Conservation (phyloP, 1,139 yeast genomes). For the Candida sanyaensis region DNA sequence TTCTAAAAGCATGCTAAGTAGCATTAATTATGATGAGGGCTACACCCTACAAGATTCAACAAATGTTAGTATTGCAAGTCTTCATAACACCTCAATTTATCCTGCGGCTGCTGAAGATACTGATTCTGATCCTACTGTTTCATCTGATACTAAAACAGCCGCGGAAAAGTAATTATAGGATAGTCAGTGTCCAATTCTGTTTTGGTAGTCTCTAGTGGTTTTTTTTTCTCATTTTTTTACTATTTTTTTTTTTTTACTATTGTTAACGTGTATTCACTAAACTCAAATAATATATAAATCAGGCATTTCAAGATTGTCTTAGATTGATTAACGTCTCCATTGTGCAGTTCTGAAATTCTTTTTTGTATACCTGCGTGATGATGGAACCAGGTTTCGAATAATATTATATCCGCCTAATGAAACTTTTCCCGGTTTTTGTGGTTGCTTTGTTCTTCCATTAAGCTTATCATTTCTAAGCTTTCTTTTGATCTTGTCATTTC, state of each 20-base stretch:
- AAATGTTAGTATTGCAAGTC: constrained; percentile 8
- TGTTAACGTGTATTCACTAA: neutral
- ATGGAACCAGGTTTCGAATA: neutral
- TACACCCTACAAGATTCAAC: constrained; percentile 3
- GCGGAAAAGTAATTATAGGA: neutral
- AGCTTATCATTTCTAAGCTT: neutral
- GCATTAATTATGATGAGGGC: neutral
- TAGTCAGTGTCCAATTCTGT: neutral
- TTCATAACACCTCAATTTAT: constrained; percentile 8
- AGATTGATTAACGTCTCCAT: neutral
- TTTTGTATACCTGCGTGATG: neutral
- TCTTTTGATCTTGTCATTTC: neutral
- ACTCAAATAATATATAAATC: neutral
- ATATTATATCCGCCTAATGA: neutral
- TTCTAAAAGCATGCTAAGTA: neutral
- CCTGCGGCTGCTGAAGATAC: neutral
- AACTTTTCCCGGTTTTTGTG: no score
- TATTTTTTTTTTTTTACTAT: neutral
- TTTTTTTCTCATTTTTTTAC: neutral
- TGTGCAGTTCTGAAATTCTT: neutral
- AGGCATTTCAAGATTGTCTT: neutral
- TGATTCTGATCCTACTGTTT: constrained; percentile 1
- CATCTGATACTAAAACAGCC: neutral
- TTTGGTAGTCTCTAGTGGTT: neutral
- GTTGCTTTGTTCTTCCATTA: neutral